A percentile compares a stretch with the other conserved stretches of the same genome.
Conservation (phyloP, 2,329 filamentous ascomycete species). For the Colletotrichum lini region DNA sequence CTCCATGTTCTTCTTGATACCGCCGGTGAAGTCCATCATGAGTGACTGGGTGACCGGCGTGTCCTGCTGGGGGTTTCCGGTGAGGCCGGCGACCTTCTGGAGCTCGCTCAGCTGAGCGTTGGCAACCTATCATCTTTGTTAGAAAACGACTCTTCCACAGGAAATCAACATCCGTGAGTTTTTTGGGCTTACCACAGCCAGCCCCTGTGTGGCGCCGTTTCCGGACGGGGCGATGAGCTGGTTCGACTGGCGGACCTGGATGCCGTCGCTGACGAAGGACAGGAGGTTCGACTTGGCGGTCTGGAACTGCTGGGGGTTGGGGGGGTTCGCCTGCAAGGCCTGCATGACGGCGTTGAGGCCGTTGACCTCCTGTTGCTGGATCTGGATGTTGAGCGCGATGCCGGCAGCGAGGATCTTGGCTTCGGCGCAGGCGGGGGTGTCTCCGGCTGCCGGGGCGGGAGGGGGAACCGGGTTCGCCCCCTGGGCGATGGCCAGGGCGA, state of each 20-base stretch:
- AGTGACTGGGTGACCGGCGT: constrained; percentile 35
- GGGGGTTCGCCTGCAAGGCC: constrained; percentile 32
- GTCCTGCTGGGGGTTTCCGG: constrained; percentile 36
- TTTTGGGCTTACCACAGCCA: constrained; percentile 29
- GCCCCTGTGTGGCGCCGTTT: constrained; percentile 29
- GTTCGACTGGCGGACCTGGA: constrained; percentile 39
- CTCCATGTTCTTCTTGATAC: constrained; percentile 42
- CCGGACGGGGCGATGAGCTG: constrained; percentile 38
- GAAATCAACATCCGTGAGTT: neutral
- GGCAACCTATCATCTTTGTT: constrained; percentile 19
- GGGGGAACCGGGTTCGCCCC: constrained; percentile 6
- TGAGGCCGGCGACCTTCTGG: constrained; percentile 35
- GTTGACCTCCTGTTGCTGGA: constrained; percentile 39
- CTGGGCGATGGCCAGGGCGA: constrained; percentile 24
- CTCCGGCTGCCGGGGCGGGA: constrained; percentile 19
- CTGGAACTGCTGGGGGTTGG: constrained; percentile 41
- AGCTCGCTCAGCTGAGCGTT: constrained; percentile 39
- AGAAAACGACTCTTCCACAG: neutral
- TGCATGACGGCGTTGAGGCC: constrained; percentile 32
- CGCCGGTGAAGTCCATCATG: constrained; percentile 36
- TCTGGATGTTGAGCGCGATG: constrained; percentile 39
- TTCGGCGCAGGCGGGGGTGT: constrained; percentile 39
- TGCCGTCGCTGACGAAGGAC: constrained; percentile 40
- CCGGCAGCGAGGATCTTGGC: constrained; percentile 40
- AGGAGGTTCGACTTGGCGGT: constrained; percentile 41